These are phyloP conservation scores for Isabelozyma pseudorhagii DNA, from an alignment of 805 yeast species.

Conservation along the genomic window DNA sequence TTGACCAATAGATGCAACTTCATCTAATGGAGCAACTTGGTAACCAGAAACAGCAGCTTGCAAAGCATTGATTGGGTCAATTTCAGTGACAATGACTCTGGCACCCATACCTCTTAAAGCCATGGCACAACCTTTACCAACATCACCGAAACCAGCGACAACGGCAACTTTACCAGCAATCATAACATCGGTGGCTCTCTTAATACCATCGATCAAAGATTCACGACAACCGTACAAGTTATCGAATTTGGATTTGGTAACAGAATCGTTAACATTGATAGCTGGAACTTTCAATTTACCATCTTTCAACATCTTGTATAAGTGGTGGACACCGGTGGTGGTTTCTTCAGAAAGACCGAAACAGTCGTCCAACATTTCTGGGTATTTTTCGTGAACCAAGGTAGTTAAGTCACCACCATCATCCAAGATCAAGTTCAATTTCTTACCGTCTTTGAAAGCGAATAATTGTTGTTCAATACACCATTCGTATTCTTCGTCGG, in stretches of 20 bases:
- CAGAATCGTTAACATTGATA: slow-evolving; percentile 97
- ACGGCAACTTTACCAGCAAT: slow-evolving; percentile 98
- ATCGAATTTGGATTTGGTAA: slow-evolving; percentile 98
- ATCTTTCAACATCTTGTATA: slow-evolving; percentile 92
- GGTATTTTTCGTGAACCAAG: slow-evolving; percentile 95
- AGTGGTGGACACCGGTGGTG: slow-evolving; percentile 99
- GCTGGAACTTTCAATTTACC: slow-evolving; percentile 94
- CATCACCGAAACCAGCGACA: slow-evolving; percentile 99
- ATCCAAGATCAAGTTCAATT: slow-evolving; percentile 94
- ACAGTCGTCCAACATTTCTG: slow-evolving; percentile 94
- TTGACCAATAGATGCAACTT: slow-evolving; percentile 90
- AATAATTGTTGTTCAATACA: slow-evolving; percentile 99
- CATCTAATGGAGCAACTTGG: slow-evolving; percentile 94
- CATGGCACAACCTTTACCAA: slow-evolving; percentile 99
- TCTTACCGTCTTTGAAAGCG: slow-evolving; percentile 93
- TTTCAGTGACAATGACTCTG: slow-evolving; percentile 93
- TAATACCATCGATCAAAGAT: slow-evolving; percentile 97
- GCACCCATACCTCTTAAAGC: slow-evolving; percentile 99
- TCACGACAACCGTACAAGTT: slow-evolving; percentile 99
- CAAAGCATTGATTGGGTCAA: slow-evolving; percentile 97
- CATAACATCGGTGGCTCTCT: slow-evolving; percentile 99
- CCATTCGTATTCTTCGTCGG: slow-evolving; percentile 99
- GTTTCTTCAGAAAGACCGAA: slow-evolving; percentile 98
- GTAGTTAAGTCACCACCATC: slow-evolving; percentile 99
- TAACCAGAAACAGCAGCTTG: slow-evolving; percentile 99